phyloP scores from a whole-genome alignment of 2,329 filamentous ascomycete genomes.

The Pseudogymnoascus pannorum region DNA sequence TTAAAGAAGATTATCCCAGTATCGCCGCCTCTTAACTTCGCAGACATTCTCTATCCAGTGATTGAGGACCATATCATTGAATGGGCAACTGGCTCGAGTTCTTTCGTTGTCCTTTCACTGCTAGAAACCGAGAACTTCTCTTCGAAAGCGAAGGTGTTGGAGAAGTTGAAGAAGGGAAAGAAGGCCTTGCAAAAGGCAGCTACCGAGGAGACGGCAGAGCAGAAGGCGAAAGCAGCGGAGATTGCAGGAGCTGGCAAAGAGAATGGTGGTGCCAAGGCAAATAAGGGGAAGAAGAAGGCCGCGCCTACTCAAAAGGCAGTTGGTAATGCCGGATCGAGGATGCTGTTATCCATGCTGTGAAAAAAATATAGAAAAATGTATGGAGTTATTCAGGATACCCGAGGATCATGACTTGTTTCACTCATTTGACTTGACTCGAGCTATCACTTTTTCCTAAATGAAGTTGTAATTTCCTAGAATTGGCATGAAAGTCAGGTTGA shows the following conservation, averaged over 20 bases:
- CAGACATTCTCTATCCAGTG: constrained; percentile 70
- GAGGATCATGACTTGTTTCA: constrained; percentile 1
- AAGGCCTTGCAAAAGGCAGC: constrained; percentile 63
- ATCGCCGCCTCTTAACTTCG: constrained; percentile 73
- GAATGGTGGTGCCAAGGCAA: constrained; percentile 28
- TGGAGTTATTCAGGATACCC: constrained; percentile 9
- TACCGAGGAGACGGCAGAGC: constrained; percentile 47
- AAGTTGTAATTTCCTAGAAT: not conserved
- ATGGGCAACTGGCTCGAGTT: constrained; percentile 82
- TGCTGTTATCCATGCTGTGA: constrained; percentile 51
- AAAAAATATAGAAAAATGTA: constrained; percentile 11
- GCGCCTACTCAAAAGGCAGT: constrained; percentile 34
- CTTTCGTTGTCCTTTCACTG: constrained; percentile 78
- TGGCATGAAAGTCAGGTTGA: not conserved
- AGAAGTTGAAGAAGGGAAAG: constrained; percentile 65
- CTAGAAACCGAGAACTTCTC: constrained; percentile 68
- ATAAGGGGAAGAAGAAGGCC: constrained; percentile 40
- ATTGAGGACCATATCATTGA: constrained; percentile 67
- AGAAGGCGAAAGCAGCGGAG: constrained; percentile 39
- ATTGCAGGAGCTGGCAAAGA: constrained; percentile 39
- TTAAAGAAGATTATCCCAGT: constrained; percentile 63
- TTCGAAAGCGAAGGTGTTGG: constrained; percentile 58
- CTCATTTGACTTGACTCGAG: not conserved
- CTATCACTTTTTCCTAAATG: not conserved
- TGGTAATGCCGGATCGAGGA: constrained; percentile 55